Evolutionary conservation across 495 filamentous ascomycete species (phyloP).

Genomic region (Achaetomiella virescens): DNA sequence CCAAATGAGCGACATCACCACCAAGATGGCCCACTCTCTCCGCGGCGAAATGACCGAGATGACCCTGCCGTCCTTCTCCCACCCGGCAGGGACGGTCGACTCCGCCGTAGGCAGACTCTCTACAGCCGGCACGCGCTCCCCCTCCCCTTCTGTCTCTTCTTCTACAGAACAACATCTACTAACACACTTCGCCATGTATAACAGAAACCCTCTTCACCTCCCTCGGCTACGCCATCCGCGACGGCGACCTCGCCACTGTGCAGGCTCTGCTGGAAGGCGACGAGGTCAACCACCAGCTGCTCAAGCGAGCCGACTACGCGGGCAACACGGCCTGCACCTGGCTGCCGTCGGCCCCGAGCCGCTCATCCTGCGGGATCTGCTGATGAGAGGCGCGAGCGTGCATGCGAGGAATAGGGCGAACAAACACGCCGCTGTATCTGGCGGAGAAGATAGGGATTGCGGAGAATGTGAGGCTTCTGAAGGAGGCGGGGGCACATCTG

Average conservation of each 20-base stretch:
- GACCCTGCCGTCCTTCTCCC: conserved; percentile 57
- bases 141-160: background rate
- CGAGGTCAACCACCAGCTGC: conserved; percentile 49
- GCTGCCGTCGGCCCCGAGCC: conserved; percentile 44
- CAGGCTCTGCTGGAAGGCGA: conserved; percentile 60
- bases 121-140: conserved; percentile 23
- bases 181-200: background rate
- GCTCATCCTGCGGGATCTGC: conserved; percentile 63
- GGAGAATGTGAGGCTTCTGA: conserved; percentile 59
- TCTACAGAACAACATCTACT: conserved; percentile 3
- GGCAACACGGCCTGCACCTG: conserved; percentile 77
- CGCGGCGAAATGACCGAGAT: conserved; percentile 84
- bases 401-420: conserved; percentile 76
- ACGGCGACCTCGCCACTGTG: conserved; percentile 60
- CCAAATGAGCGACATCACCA: conserved; percentile 55
- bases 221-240: conserved; percentile 74
- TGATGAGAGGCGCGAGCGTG: conserved; percentile 75
- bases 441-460: conserved; percentile 52
- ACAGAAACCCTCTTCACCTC: conserved; percentile 56
- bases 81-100: conserved; percentile 52
- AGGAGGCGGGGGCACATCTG: conserved; percentile 32
- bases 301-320: conserved; percentile 78
- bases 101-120: conserved; percentile 29
- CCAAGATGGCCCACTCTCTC: conserved; percentile 67
- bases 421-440: conserved; percentile 75